These are phyloP conservation scores for Botryotinia calthae DNA, from an alignment of 2,329 filamentous ascomycete genomes.

Conservation along the genomic window DNA sequence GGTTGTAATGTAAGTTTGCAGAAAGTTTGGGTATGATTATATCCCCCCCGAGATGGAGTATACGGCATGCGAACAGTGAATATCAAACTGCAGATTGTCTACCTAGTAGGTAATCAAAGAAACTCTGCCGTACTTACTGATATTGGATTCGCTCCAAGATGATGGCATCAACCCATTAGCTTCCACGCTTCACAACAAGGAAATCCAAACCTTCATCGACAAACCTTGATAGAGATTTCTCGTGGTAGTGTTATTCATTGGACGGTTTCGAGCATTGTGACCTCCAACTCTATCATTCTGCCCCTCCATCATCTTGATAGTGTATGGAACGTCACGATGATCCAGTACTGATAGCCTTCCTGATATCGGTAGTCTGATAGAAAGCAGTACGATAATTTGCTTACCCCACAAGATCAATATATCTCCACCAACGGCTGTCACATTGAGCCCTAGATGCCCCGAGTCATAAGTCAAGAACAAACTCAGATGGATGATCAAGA, in stretches of 20 bases:
- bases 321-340: conserved; percentile 20
- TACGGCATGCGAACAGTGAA: conserved; percentile 10
- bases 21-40: background rate
- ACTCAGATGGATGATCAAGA: background rate
- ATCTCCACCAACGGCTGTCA: background rate
- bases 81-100: conserved; percentile 4
- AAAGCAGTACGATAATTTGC: background rate
- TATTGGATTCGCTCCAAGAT: background rate
- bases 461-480: background rate
- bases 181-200: background rate
- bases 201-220: conserved; percentile 8
- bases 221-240: conserved; percentile 1
- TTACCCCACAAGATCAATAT: conserved; percentile 6
- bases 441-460: background rate
- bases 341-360: background rate
- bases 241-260: conserved; percentile 10
- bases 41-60: background rate
- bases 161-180: conserved; percentile 3
- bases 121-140: conserved; percentile 12
- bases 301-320: conserved; percentile 13
- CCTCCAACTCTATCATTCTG: background rate
- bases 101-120: conserved; percentile 6
- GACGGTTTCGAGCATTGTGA: background rate
- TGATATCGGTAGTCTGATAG: background rate
- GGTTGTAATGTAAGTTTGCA: background rate